Base-by-base conservation (phyloP, 345 rosid genomes). In the Dovyalis caffra region DNA sequence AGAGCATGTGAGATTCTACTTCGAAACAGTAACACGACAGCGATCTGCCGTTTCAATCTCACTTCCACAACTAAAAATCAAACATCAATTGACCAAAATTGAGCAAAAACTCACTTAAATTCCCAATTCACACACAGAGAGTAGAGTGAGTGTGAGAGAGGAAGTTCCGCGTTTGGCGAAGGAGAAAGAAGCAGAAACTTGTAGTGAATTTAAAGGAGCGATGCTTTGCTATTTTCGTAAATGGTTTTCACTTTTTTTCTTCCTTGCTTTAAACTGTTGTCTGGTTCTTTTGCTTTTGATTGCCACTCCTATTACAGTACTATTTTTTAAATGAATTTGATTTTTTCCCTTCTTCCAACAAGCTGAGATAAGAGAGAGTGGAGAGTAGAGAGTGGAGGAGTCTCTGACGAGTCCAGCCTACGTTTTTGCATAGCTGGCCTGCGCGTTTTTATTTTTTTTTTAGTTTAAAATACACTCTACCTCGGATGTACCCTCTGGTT, bases 371-470 rank as follows among this genome's bases (percentile, higher is more conserved):
- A 49, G 35, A 25, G n/a, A n/a, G n/a, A n/a, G n/a, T n/a, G n/a
- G n/a, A n/a, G n/a, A n/a, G n/a, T n/a, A 29, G 67, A 33, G 70
- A 53, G 58, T 69, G 70, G 28, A 26, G 61, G 34, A 33, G 45
- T 21, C 45, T 72, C 56, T 33, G n/a, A 58, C 79, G 75, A 79
- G 79, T 79, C 81, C 76, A 74, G 71, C 75, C 79, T 76, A 74
- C 77, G 83, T 43, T 73, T 51, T 61, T 60, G 73, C 53, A 15
- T 40, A 25, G 82, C 80, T 76, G 79, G 78, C 71, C 60, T 21
- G 67, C 20, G 8, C 37, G 0, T 6, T 1, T 3, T 53, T 3
- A 8, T n/a, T n/a, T 56, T 2, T 2, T 56, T 23, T 56, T 56
- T 23, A n/a, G 8, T 56, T 9, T n/a, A 9, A 56, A 23, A 23